phyloP scores from a whole-genome alignment of 345 rosid genomes.

The Brassica cretica region DNA sequence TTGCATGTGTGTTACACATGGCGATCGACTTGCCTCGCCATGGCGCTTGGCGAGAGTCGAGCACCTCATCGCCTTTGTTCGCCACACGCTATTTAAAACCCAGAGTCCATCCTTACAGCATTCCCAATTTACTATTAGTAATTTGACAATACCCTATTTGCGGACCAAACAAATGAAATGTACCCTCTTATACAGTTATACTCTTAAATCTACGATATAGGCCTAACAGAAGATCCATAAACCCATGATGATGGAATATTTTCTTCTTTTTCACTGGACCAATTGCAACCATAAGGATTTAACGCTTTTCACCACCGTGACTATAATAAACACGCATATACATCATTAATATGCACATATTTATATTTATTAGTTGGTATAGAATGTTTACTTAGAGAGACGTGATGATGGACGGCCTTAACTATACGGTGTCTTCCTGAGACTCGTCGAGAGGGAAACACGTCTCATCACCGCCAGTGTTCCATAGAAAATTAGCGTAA shows the following conservation, averaged over 20 bases:
- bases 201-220: not conserved
- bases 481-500: slow-evolving; percentile 95
- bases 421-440: slow-evolving; percentile 30
- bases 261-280: not conserved
- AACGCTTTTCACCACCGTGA: slow-evolving; percentile 9
- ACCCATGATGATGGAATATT: not conserved
- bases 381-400: not conserved
- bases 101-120: not conserved
- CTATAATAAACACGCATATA: slow-evolving; percentile 11
- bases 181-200: not conserved
- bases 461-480: slow-evolving; percentile 90
- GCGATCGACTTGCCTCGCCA: too few species aligned
- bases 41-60: too few species aligned
- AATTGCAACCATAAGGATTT: slow-evolving; percentile 1
- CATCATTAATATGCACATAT: slow-evolving; percentile 6
- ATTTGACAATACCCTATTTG: not conserved
- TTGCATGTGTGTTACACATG: too few species aligned
- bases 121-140: not conserved
- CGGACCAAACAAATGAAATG: not conserved
- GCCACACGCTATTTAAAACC: too few species aligned
- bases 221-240: not conserved
- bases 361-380: slow-evolving; percentile 11
- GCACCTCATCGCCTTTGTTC: too few species aligned
- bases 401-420: not conserved
- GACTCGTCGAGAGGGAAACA: slow-evolving; percentile 72